Base-by-base conservation (phyloP, 108 stramenopile genomes). In the Nannochloropsis salina region DNA sequence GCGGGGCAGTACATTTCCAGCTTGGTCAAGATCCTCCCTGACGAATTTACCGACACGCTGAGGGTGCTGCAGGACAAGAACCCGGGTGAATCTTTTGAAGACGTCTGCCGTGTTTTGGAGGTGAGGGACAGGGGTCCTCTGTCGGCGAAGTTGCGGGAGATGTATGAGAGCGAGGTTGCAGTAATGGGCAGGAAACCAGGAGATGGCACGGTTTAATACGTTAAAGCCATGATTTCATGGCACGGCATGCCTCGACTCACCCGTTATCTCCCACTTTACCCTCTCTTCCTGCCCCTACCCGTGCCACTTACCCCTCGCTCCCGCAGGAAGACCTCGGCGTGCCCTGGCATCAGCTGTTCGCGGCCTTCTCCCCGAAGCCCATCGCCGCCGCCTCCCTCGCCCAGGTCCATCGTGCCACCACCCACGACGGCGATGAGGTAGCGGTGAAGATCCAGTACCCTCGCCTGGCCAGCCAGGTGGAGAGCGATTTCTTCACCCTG, bases 381-480 rank as follows among this genome's bases (percentile, higher is more conserved):
- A 31, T 90, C 40, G 90, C 86, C 2, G 81, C 88, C 9, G 90
- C 90, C n/a, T 88, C 88, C 42, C 81, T 90, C 15, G 90, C 88
- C 11, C 90, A 90, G 82, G 90, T 90, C 18, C 90, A 90, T 41
- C 61, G 83, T 8, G 87, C 88, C 11, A 44, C 44, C 9, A 41
- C 44, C 18, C 42, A n/a, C 10, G 84, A 88, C 44, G 85, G 85
- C 8, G 44, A 85, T 41, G 83, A 6, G 3, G 87, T 88, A 5
- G 90, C 90, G 15, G 83, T 90, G 41, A 90, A 90, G 80, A 85
- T 90, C 10, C 90, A 90, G 83, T 90, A 90, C 47, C 90, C 90
- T 9, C 20, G 42, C 9, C 81, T 90, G 8, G 41, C 43, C 21
- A 80, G 44, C 2, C 88, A 86, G 44, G 86, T 85, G 6, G 80